phyloP scores from a whole-genome alignment of 495 filamentous ascomycete species.

The Cercophora scortea region DNA sequence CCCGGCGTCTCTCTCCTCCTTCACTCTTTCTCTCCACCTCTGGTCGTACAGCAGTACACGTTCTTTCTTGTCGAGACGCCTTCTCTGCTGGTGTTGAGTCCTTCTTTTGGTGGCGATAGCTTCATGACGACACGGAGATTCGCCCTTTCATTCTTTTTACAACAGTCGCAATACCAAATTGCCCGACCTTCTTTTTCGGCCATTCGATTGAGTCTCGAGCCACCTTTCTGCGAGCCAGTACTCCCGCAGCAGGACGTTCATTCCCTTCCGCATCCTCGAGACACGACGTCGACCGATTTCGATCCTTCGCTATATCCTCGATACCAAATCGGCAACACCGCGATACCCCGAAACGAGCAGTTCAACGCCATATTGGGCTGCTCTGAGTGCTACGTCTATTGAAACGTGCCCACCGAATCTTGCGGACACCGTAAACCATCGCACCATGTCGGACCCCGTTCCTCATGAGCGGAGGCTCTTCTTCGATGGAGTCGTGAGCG shows the following conservation, averaged over 20 bases:
- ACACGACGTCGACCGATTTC: no score
- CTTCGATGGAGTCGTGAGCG: background rate
- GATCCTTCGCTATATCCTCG: no score
- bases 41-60: background rate
- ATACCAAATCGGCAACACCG: no score
- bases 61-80: background rate
- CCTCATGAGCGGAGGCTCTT: background rate
- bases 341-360: no score
- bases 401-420: background rate
- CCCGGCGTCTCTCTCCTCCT: background rate
- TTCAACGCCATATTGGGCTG: no score
- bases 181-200: slow-evolving; percentile 5
- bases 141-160: slow-evolving; percentile 8
- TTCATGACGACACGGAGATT: slow-evolving; percentile 5
- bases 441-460: background rate
- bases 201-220: background rate
- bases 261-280: background rate
- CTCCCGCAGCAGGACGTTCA: slow-evolving; percentile 2
- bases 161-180: background rate
- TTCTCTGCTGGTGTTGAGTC: slow-evolving; percentile 10
- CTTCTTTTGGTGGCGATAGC: slow-evolving; percentile 7
- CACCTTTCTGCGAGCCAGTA: slow-evolving; percentile 1
- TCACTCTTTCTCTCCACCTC: slow-evolving; percentile 5
- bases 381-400: background rate
- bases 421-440: background rate